These are phyloP conservation scores for Coemansia sp. DNA, from an alignment of 192 early-diverging fungal species.

Conservation along the genomic window DNA sequence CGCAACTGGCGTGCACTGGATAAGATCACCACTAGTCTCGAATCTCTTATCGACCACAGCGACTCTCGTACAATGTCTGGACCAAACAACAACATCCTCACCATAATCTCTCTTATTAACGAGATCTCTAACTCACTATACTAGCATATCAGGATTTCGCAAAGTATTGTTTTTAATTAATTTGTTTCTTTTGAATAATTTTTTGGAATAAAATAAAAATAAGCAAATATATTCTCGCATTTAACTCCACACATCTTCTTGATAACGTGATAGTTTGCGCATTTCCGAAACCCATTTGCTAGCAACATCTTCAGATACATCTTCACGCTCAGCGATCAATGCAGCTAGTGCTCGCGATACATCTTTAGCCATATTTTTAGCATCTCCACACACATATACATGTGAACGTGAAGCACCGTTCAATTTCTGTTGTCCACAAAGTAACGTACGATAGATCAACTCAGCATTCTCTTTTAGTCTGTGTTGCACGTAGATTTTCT, in stretches of 20 bases:
- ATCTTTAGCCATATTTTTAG: conserved; percentile 94
- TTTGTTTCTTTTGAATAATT: conserved; percentile 5
- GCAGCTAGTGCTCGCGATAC: conserved; percentile 67
- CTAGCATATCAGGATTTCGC: not conserved
- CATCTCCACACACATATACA: conserved; percentile 94
- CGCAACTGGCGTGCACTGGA: conserved; percentile 14
- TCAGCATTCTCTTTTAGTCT: conserved; percentile 70
- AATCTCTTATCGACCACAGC: conserved; percentile 13
- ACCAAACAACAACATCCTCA: conserved; percentile 8
- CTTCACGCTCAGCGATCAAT: conserved; percentile 65
- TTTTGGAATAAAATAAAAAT: conserved; percentile 7
- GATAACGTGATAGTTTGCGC: conserved; percentile 75
- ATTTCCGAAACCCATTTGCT: conserved; percentile 83
- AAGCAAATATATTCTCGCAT: conserved; percentile 23
- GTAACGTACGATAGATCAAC: conserved; percentile 73
- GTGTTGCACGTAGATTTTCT: conserved; percentile 98
- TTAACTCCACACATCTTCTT: conserved; percentile 94
- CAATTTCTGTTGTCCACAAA: conserved; percentile 62
- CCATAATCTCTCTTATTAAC: conserved; percentile 3
- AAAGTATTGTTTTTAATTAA: too few species aligned
- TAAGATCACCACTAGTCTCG: conserved; percentile 9
- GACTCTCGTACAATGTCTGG: not conserved
- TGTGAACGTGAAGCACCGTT: conserved; percentile 58
- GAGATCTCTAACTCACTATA: conserved; percentile 8
- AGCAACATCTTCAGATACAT: conserved; percentile 67